Percentiles rank a stretch among this genome's conserved stretches.
phyloP scores from a whole-genome alignment of 148 eudicot species.

The Euryodendron excelsum region DNA sequence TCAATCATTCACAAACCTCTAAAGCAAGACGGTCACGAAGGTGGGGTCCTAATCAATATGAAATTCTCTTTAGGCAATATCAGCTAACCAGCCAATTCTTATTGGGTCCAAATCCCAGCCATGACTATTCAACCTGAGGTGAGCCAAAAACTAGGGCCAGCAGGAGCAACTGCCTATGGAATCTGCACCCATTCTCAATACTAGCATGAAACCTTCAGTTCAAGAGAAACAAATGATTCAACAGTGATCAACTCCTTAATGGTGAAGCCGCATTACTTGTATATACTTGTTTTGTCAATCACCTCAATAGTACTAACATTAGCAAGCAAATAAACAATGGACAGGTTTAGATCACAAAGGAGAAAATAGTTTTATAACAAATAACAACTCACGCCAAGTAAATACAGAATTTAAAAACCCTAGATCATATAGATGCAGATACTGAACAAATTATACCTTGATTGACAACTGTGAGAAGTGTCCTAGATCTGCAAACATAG shows the following conservation, averaged over 20 bases:
- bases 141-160: background rate
- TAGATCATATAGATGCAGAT: background rate
- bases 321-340: no score
- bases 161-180: background rate
- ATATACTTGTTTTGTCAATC: background rate
- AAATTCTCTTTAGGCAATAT: background rate
- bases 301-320: background rate
- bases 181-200: background rate
- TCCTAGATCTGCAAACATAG: conserved; percentile 83
- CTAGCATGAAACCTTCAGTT: background rate
- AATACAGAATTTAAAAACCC: background rate
- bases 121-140: background rate
- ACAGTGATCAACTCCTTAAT: no score
- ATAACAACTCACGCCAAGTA: background rate
- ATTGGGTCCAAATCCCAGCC: background rate
- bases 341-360: background rate
- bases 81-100: background rate
- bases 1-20: background rate
- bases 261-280: background rate
- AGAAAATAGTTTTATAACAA: background rate
- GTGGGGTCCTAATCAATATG: background rate
- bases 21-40: background rate
- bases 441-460: conserved; percentile 36
- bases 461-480: conserved; percentile 76
- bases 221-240: background rate